phyloP scores from a whole-genome alignment of 163 green algal species.

The Chlamydomonas reinhardtii region DNA sequence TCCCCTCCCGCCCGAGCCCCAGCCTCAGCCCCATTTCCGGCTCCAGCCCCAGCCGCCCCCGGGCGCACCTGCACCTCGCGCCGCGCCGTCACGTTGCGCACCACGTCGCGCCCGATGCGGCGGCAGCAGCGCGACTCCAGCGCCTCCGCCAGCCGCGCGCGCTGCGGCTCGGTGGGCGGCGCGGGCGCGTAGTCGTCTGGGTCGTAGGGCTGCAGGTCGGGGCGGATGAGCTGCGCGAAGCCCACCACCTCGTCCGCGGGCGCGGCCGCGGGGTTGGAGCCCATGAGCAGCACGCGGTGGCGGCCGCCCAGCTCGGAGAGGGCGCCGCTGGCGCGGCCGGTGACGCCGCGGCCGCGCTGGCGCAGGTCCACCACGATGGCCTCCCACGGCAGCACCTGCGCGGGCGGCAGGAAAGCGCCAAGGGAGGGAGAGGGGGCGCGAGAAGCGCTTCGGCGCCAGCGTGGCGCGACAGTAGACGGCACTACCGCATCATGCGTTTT shows the following conservation, averaged over 20 bases:
- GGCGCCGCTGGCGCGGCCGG: constrained; percentile 7
- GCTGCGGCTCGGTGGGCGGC: constrained; percentile 4
- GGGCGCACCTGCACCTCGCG: constrained; percentile 24
- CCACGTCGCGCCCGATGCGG: constrained; percentile 26
- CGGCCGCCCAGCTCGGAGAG: constrained; percentile 40
- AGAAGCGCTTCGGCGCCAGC: no score
- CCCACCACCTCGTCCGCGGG: constrained; percentile 30
- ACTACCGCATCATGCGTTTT: no score
- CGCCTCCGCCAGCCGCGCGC: constrained; percentile 36
- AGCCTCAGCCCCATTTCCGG: no score
- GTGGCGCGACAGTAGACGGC: no score
- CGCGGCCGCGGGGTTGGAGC: not conserved
- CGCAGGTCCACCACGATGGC: constrained; percentile 58
- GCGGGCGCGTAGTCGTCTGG: constrained; percentile 4
- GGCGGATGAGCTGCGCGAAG: constrained; percentile 19
- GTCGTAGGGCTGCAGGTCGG: constrained; percentile 37
- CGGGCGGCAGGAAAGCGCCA: not conserved
- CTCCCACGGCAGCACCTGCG: constrained; percentile 52
- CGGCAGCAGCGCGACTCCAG: constrained; percentile 36
- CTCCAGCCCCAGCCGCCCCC: not conserved
- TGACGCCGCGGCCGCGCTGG: constrained; percentile 18
- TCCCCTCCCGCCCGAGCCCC: no score
- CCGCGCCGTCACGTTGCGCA: constrained; percentile 7
- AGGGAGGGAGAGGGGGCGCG: no score
- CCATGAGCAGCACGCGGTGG: constrained; percentile 34